Evolutionary conservation across 148 eudicot genomes (phyloP).

Genomic region (Arbutus unedo): DNA sequence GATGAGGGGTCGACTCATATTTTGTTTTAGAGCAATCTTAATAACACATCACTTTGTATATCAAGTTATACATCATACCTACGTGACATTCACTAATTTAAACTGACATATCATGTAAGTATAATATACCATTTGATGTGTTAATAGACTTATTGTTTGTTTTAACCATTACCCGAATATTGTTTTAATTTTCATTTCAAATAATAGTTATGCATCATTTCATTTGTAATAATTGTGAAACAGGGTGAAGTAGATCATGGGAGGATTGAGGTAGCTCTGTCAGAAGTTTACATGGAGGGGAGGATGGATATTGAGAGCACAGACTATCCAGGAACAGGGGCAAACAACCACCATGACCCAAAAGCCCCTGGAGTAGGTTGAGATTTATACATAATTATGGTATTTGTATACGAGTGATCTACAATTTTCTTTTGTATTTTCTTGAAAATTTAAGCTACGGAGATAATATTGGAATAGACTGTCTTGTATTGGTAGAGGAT

Average conservation of each 20-base stretch:
- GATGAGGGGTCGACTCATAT: background rate
- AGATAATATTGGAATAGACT: background rate
- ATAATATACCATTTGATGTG: too few relatives aligned
- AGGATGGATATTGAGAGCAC: background rate
- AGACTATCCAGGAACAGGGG: slow-evolving; percentile 15
- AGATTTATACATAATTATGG: background rate
- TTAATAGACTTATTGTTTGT: too few relatives aligned
- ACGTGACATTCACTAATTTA: too few relatives aligned
- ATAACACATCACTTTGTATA: too few relatives aligned
- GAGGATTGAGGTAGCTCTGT: background rate
- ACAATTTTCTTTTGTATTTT: background rate
- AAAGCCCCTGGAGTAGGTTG: background rate
- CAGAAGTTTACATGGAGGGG: background rate
- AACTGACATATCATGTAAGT: too few relatives aligned
- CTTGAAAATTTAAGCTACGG: background rate
- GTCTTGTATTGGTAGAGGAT: background rate
- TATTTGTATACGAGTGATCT: background rate
- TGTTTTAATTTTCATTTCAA: background rate
- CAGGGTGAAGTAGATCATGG: slow-evolving; percentile 10
- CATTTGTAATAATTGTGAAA: background rate
- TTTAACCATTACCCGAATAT: background rate
- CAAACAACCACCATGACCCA: slow-evolving; percentile 19
- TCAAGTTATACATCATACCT: too few relatives aligned
- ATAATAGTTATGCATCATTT: background rate
- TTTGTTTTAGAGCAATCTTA: background rate